Base-by-base conservation (phyloP, 306 rosid species). In the Vigna trinervia region DNA sequence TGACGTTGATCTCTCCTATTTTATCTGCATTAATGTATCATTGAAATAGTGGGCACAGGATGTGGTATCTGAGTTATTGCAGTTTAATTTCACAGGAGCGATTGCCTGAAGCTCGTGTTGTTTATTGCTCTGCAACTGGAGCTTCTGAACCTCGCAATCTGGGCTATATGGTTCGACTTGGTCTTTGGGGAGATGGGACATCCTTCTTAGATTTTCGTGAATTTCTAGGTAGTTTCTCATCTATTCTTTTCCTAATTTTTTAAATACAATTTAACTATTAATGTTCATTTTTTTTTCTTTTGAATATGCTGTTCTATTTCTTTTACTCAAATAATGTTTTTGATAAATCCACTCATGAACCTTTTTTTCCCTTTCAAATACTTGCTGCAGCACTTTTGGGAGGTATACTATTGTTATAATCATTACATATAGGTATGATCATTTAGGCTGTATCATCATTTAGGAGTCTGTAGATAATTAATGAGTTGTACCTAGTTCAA, bases 121-220 rank as follows among this genome's bases (percentile, higher is more conserved):
- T 92, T 78, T 95, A 95, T 85, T 95, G 99, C 86, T 95, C 99
- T 34, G 99, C 99, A 43, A 95, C 99, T 71, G 99, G 99, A 68
- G 97, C 99, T 64, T 90, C 97, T 32, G 97, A 95, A 80, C 99
- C 98, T 72, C 98, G 98, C 66, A 95, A 95, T 73, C 86, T 95
- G 98, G 98, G 97, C 81, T 95, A 95, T 86, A 95, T 95, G 98
- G 93, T 95, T 65, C 96, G 98, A 38, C 98, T 95, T 66, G 97
- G 99, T 80, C 97, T 92, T 81, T 95, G 99, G 99, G 99, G 99
- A 57, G 84, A 51, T 79, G 97, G 97, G 78, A 95, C 99, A 58
- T 90, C 91, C 46, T 95, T 95, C 83, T 53, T 76, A 63, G 91
- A 92, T 62, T 95, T 95, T 73, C 93, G 94, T 57, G 97, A 95